phyloP scores from a whole-genome alignment of 805 yeast species.

The Metschnikowia santaceciliae region DNA sequence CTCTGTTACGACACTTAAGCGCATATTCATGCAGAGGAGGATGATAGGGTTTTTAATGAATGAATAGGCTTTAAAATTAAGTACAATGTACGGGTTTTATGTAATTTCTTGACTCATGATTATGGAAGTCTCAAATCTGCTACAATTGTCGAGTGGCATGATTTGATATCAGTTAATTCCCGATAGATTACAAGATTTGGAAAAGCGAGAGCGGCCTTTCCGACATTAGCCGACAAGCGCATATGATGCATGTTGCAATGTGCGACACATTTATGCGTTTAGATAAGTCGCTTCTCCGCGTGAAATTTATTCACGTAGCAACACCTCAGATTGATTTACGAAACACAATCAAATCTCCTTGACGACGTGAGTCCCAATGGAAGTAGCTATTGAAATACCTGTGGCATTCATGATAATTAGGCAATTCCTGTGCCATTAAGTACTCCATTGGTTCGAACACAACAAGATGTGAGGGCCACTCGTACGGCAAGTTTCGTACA shows the following conservation, averaged over 20 bases:
- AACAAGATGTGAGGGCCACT: conserved; percentile 59
- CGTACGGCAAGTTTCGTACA: conserved; percentile 29
- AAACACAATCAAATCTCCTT: conserved; percentile 74
- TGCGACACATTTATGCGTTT: conserved; percentile 3
- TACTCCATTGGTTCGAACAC: conserved; percentile 63
- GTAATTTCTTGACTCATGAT: not conserved
- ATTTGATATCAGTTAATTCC: not conserved
- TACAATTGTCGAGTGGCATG: not conserved
- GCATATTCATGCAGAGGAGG: not conserved
- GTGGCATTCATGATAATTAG: conserved; percentile 42
- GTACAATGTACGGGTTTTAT: not conserved
- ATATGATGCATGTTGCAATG: not conserved
- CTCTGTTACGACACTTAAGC: not conserved
- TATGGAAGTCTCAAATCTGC: not conserved
- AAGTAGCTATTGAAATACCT: conserved; percentile 73
- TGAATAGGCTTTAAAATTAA: not conserved
- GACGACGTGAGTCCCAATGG: conserved; percentile 83
- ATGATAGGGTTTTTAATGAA: not conserved
- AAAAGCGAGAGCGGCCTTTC: not conserved
- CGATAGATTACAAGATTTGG: not conserved
- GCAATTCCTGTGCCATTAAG: conserved; percentile 37
- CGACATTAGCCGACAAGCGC: not conserved
- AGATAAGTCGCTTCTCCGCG: not conserved
- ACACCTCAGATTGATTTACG: conserved; percentile 12
- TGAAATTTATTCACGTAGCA: not conserved